Conservation (phyloP, 164 flowering plant genomes). For the Umbilicus rupestris region DNA sequence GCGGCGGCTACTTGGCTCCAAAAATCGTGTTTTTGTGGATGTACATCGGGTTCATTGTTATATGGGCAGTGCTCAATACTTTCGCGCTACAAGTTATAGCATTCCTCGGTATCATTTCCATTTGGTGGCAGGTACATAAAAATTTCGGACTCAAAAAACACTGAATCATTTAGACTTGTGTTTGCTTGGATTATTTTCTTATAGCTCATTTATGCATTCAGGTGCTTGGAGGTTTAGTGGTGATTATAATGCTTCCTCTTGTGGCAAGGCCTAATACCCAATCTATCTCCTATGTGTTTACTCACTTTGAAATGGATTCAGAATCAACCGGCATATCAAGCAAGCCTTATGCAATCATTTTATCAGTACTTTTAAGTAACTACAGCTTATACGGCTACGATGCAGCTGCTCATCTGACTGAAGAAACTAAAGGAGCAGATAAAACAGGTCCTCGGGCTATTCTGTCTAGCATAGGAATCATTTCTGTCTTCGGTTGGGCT, state of each 20-base stretch:
- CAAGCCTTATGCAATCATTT: conserved; percentile 23
- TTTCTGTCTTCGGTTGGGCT: conserved; percentile 27
- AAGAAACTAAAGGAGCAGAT: conserved; percentile 29
- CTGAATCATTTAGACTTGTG: background rate
- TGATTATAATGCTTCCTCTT: conserved; percentile 28
- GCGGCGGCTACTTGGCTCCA: conserved; percentile 28
- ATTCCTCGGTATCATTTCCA: conserved; percentile 19
- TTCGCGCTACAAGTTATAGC: conserved; percentile 22
- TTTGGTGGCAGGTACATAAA: conserved; percentile 30
- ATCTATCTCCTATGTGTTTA: conserved; percentile 27
- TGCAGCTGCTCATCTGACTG: conserved; percentile 29
- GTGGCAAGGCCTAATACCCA: conserved; percentile 18
- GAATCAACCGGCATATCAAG: conserved; percentile 21
- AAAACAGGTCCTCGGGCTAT: conserved; percentile 24
- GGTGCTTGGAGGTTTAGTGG: conserved; percentile 22
- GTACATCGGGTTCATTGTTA: conserved; percentile 20
- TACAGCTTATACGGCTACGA: conserved; percentile 27
- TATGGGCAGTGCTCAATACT: conserved; percentile 28
- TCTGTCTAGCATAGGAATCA: conserved; percentile 22
- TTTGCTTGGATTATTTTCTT: background rate
- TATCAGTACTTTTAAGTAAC: conserved; percentile 22
- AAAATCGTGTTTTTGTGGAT: conserved; percentile 19
- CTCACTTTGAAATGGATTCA: conserved; percentile 26
- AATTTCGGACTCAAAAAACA: background rate
- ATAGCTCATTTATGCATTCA: conserved; percentile 10